A percentile compares a stretch with the other conserved stretches of the same genome.
Conservation (phyloP, 495 filamentous ascomycete genomes). For the Staphylotrichum tortipilum region DNA sequence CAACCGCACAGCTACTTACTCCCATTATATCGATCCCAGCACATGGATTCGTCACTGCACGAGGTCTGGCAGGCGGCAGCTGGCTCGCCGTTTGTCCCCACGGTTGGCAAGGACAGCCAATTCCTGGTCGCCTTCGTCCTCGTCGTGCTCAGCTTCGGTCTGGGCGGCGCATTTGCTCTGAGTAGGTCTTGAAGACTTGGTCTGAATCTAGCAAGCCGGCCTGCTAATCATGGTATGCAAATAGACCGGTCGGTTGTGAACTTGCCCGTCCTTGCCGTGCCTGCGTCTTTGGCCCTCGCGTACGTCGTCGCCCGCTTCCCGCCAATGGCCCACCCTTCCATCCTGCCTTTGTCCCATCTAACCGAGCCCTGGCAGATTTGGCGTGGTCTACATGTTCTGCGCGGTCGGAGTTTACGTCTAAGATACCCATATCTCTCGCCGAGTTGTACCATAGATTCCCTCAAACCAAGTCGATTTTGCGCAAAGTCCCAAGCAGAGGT, state of each 20-base stretch:
- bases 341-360: too few species aligned
- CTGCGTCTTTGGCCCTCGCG: constrained; percentile 85
- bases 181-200: constrained; percentile 54
- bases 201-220: not conserved
- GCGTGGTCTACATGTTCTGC: constrained; percentile 96
- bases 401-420: constrained; percentile 97
- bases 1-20: not conserved
- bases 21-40: constrained; percentile 4
- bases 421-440: constrained; percentile 33
- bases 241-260: constrained; percentile 78
- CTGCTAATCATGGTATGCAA: constrained; percentile 1
- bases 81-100: constrained; percentile 71
- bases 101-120: constrained; percentile 73
- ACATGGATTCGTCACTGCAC: constrained; percentile 66
- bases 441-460: constrained; percentile 28
- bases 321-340: not conserved
- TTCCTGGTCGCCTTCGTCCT: constrained; percentile 75
- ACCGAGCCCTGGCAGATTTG: constrained; percentile 54
- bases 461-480: constrained; percentile 15
- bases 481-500: constrained; percentile 2
- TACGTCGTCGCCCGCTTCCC: constrained; percentile 43
- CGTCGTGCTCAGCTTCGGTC: constrained; percentile 54
- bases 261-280: constrained; percentile 70
- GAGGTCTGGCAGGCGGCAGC: constrained; percentile 85
- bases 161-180: constrained; percentile 69